Evolutionary conservation across 192 early-diverging fungal species (phyloP).

Genomic region (Linnemannia schmuckeri): DNA sequence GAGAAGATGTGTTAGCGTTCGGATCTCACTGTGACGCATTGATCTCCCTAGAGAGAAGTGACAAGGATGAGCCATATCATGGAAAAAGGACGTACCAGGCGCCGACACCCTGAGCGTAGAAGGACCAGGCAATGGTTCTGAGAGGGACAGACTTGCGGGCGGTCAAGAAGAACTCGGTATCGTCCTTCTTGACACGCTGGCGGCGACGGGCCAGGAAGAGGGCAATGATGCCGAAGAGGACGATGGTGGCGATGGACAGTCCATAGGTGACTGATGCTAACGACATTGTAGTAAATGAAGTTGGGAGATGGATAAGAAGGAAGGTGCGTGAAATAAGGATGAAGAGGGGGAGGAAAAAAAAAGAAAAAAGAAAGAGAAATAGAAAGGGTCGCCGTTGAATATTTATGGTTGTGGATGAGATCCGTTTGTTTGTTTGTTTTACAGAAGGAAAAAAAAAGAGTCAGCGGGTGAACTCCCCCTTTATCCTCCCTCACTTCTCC

Average conservation of each 20-base stretch:
- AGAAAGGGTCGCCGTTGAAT: background rate
- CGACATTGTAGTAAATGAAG: constrained; percentile 28
- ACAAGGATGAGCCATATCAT: background rate
- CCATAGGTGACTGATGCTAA: constrained; percentile 44
- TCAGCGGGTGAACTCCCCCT: background rate
- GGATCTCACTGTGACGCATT: background rate
- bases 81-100: constrained; percentile 32
- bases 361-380: background rate
- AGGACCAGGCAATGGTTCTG: constrained; percentile 55
- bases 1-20: background rate
- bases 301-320: background rate
- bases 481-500: background rate
- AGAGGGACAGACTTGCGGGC: constrained; percentile 47
- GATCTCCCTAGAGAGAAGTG: background rate
- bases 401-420: constrained; percentile 1
- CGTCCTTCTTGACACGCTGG: constrained; percentile 43
- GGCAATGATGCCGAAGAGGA: constrained; percentile 47
- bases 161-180: constrained; percentile 60
- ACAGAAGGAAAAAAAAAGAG: background rate
- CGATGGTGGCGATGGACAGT: constrained; percentile 37
- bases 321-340: background rate
- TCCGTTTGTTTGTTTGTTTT: background rate
- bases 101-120: constrained; percentile 47
- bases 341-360: background rate
- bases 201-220: constrained; percentile 43